A percentile compares a stretch with the other conserved stretches of the same genome.
Conservation (phyloP, 805 yeast genomes). For the Hanseniaspora guilliermondii region DNA sequence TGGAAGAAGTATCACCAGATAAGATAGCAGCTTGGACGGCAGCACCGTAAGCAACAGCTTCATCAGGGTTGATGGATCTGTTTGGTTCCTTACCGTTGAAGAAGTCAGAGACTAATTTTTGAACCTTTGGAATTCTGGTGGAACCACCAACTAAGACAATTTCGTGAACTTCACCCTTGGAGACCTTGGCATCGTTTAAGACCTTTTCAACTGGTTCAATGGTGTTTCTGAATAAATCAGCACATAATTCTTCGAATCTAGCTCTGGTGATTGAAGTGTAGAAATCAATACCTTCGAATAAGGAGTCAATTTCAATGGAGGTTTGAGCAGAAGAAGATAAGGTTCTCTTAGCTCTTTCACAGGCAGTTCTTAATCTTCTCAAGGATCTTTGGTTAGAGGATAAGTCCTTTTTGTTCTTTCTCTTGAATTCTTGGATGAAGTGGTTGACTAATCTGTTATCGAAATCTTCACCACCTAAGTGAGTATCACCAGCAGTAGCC, state of each 20-base stretch:
- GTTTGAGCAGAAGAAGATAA: constrained; percentile 95
- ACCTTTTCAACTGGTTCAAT: constrained; percentile 95
- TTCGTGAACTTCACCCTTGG: constrained; percentile 85
- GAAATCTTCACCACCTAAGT: constrained; percentile 98
- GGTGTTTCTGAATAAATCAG: constrained; percentile 89
- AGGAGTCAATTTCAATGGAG: constrained; percentile 89
- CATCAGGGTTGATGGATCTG: constrained; percentile 97
- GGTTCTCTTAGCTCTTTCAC: constrained; percentile 99
- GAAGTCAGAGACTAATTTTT: constrained; percentile 91
- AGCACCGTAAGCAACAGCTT: constrained; percentile 99
- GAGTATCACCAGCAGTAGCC: constrained; percentile 76
- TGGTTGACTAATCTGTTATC: constrained; percentile 91
- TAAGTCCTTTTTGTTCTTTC: constrained; percentile 93
- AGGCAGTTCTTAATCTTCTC: constrained; percentile 96
- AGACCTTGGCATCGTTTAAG: constrained; percentile 82
- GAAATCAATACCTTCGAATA: constrained; percentile 93
- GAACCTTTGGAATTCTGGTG: constrained; percentile 97
- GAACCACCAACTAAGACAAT: constrained; percentile 97
- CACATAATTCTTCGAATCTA: constrained; percentile 95
- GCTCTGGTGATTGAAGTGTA: constrained; percentile 97
- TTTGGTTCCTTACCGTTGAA: constrained; percentile 98
- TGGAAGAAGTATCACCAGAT: constrained; percentile 93
- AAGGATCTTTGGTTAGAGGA: constrained; percentile 90
- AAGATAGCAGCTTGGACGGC: constrained; percentile 97
- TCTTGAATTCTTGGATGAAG: constrained; percentile 91